Evolutionary conservation across 257 asterid genomes (phyloP).

Genomic region (Mitragyna speciosa): DNA sequence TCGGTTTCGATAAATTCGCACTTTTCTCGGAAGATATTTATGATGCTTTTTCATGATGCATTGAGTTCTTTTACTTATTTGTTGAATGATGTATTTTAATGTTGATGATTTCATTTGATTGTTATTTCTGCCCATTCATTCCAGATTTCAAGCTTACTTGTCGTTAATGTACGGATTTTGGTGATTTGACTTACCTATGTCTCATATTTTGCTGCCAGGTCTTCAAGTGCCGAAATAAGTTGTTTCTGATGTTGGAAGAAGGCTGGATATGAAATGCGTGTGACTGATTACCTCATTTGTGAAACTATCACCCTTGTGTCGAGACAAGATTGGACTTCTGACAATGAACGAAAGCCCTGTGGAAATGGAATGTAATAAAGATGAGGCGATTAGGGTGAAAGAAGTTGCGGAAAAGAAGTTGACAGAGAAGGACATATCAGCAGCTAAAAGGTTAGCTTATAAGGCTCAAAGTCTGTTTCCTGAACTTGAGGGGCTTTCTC

Average conservation of each 20-base stretch:
- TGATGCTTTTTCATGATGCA: background rate
- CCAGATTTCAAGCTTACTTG: background rate
- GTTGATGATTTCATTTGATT: background rate
- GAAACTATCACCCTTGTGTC: background rate
- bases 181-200: background rate
- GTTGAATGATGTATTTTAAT: background rate
- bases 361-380: conserved; percentile 67
- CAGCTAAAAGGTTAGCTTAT: conserved; percentile 57
- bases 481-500: conserved; percentile 62
- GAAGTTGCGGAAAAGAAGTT: conserved; percentile 55
- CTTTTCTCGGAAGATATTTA: background rate
- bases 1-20: background rate
- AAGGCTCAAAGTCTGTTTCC: conserved; percentile 62
- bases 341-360: background rate
- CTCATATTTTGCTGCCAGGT: conserved; percentile 3
- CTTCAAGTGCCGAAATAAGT: background rate
- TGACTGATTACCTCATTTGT: background rate
- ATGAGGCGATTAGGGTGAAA: conserved; percentile 58
- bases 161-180: background rate
- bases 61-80: too few species aligned
- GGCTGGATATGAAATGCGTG: background rate
- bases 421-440: conserved; percentile 45
- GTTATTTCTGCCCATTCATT: background rate
- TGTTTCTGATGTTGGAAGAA: background rate
- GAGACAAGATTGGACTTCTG: background rate